These are phyloP conservation scores for Picea mariana DNA, from an alignment of 83 land plant species.

Conservation along the genomic window DNA sequence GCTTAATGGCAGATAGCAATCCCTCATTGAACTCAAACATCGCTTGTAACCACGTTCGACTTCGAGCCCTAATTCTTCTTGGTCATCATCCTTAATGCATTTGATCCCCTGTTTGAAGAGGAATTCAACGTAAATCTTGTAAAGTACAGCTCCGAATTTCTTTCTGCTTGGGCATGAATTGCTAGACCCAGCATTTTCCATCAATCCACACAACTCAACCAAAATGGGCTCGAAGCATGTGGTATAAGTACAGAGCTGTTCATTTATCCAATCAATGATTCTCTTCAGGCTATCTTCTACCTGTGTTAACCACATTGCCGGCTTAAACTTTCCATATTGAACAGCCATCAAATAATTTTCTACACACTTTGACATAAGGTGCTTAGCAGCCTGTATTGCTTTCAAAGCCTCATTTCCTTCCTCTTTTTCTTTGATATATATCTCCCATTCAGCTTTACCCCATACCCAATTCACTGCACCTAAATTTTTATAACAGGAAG, in stretches of 20 bases:
- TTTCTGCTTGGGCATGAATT: neutral
- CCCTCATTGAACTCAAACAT: neutral
- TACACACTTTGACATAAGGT: neutral
- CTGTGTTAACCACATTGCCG: neutral
- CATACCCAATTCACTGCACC: slow-evolving; percentile 8
- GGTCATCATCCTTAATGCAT: neutral
- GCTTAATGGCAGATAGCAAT: slow-evolving; percentile 2
- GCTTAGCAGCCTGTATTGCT: neutral
- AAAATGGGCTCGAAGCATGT: neutral
- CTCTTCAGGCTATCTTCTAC: neutral
- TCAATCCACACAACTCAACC: neutral
- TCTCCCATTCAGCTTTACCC: neutral
- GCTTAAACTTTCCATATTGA: neutral
- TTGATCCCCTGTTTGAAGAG: neutral
- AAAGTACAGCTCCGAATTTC: neutral
- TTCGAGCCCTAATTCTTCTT: neutral
- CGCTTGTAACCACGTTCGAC: neutral
- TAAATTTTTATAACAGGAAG: slow-evolving; percentile 11
- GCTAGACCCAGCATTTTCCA: neutral
- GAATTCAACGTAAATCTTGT: neutral
- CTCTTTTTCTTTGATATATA: neutral
- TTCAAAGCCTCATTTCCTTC: neutral
- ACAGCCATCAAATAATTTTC: neutral
- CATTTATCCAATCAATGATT: neutral
- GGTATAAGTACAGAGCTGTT: neutral